Conservation (phyloP, 2,329 filamentous ascomycete species). For the Xenoacremonium recifei region DNA sequence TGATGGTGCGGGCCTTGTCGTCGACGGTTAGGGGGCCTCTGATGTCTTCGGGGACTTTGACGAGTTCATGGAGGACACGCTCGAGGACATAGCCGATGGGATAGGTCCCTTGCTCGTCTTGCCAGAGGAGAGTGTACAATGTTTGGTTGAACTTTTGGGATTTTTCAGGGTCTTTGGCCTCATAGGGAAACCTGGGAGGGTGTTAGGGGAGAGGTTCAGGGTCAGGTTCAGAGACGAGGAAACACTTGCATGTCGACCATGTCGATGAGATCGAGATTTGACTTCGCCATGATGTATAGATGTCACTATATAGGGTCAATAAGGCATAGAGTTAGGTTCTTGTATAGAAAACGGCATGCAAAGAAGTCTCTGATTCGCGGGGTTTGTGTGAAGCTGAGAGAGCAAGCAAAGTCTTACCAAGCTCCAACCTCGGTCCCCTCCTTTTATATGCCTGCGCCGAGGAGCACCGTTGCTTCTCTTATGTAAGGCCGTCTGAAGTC, state of each 20-base stretch:
- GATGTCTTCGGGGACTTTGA: constrained; percentile 45
- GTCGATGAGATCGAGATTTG: constrained; percentile 24
- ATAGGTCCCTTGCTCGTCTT: constrained; percentile 60
- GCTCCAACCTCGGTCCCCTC: no score
- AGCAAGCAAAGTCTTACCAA: no score
- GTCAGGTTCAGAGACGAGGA: background rate
- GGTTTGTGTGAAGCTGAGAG: no score
- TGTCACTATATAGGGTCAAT: no score
- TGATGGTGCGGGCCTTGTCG: constrained; percentile 58
- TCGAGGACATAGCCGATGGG: constrained; percentile 63
- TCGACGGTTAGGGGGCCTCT: constrained; percentile 63
- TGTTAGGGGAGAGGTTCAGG: background rate
- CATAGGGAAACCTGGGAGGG: constrained; percentile 70
- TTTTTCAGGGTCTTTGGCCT: constrained; percentile 56
- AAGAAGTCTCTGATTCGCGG: no score
- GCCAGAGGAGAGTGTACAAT: constrained; percentile 66
- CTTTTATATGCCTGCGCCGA: no score
- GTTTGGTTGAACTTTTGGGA: constrained; percentile 56
- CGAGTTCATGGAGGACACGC: constrained; percentile 48
- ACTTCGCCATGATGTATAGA: constrained; percentile 23
- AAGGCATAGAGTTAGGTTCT: no score
- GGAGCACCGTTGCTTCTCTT: no score
- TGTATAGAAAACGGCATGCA: no score
- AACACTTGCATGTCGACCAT: constrained; percentile 23
- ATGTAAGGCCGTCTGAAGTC: no score